Evolutionary conservation across 768 basidiomycete species (phyloP), one percentile per base, ranked within the genome.

Genomic region (Mycena metata): DNA sequence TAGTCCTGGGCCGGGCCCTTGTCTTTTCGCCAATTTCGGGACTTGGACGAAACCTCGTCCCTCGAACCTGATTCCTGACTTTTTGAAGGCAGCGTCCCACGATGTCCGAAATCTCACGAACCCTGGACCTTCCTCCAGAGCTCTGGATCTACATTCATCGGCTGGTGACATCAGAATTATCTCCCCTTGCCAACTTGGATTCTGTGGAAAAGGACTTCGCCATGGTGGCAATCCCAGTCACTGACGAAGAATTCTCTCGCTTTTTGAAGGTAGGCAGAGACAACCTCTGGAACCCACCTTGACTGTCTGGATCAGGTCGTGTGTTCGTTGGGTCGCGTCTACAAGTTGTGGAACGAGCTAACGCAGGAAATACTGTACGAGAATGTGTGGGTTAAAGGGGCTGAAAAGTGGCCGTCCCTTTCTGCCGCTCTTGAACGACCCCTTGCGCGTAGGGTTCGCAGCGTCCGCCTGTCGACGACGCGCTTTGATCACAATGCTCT

Each of bases 61-160:
- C n/a, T n/a, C n/a, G n/a, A n/a, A n/a, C n/a, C n/a, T n/a, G n/a
- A n/a, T n/a, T n/a, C n/a, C n/a, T n/a, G n/a, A n/a, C n/a, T n/a
- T n/a, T n/a, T n/a, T n/a, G n/a, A n/a, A n/a, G n/a, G n/a, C n/a
- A n/a, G n/a, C n/a, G n/a, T n/a, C n/a, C n/a, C n/a, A n/a, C n/a
- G n/a, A n/a, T n/a, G n/a, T n/a, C n/a, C n/a, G n/a, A n/a, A n/a
- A n/a, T n/a, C n/a, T n/a, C n/a, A n/a, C n/a, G n/a, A n/a, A 36
- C 36, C 7, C 36, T 36, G 6, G 36, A 36, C 36, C 60, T 68
- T 0, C 60, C 67, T 3, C 16, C 55, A 2, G 67, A 63, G 24
- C 42, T 65, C 19, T 65, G 60, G 61, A 26, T 69, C 0, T 35
- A 54, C 36, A 69, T 69, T 17, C 57, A 64, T 33, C 67, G 57